These are phyloP conservation scores for Solanum microdontum DNA, from an alignment of 257 asterid genomes.

Conservation along the genomic window DNA sequence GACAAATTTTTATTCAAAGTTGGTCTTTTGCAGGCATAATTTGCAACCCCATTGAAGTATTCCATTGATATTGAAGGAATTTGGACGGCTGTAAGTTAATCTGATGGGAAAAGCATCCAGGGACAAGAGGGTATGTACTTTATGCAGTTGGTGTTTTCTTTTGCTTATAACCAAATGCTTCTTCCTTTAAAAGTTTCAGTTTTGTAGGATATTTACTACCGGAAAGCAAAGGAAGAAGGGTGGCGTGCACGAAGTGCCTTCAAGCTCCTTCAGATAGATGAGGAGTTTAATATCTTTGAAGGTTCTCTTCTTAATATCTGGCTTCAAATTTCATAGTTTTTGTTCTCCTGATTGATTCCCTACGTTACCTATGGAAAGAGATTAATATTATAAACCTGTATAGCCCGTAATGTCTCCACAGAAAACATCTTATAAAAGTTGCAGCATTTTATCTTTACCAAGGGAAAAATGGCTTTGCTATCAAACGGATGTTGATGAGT, in stretches of 20 bases:
- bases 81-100: background rate
- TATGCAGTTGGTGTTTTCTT: background rate
- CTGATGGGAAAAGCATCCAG: conserved; percentile 93
- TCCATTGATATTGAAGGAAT: background rate
- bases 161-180: background rate
- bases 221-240: conserved; percentile 99
- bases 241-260: conserved; percentile 99
- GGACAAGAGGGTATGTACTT: conserved; percentile 62
- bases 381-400: background rate
- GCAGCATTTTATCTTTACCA: background rate
- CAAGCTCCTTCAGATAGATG: conserved; percentile 96
- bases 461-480: background rate
- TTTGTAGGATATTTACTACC: conserved; percentile 81
- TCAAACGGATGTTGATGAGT: background rate
- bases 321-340: background rate
- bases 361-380: background rate
- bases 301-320: conserved; percentile 25
- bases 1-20: background rate
- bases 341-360: background rate
- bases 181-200: conserved; percentile 1
- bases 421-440: background rate
- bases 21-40: background rate
- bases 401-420: background rate
- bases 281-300: conserved; percentile 84
- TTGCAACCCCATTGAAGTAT: background rate